Evolutionary conservation across 805 yeast genomes (phyloP), one percentile per base, ranked within the genome.

Genomic region (Yueomyces sinensis): DNA sequence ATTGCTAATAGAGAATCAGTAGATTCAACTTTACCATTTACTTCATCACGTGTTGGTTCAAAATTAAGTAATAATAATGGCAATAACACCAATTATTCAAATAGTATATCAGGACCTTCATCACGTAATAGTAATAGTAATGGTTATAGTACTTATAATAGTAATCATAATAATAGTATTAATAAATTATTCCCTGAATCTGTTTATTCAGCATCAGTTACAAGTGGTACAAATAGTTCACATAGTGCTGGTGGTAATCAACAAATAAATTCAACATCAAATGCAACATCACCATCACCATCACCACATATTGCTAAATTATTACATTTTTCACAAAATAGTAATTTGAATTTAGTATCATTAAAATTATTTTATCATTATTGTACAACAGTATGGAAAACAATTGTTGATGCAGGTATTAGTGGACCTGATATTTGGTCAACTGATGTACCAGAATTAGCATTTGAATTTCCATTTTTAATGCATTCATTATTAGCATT

Each of bases 401-500:
- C 96, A 0, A 82, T 89, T 32, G 80, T 94, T 0, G 84, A 78
- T 2, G 93, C 95, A 1, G 95, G 95, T 2, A 83, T 87, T 24
- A 79, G 89, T 23, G 93, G 80, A 42, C 46, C 52, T 1, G 72
- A 78, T 42, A 79, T 87, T 27, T 89, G 96, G 96, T 73, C 76
- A 35, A 74, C 72, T 34, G 93, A 83, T 45, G 84, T 89, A 17
- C 95, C 95, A 0, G 72, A 76, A 62, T 63, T 87, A 38, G 94
- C 96, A 4, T 84, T 87, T 58, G 72, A 77, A 37, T 78, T 77
- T 52, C 94, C 95, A 13, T 86, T 83, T 48, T 63, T 89, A 44
- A 84, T 89, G 95, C 96, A 89, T 52, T 77, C 94, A 1, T 67
- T 89, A 13, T 62, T 89, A 35, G 94, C 94, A 18, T 82, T 89